Percentiles rank a stretch among this genome's conserved stretches.
phyloP scores from a whole-genome alignment of 192 early-diverging fungal genomes.

The Phlyctochytrium arcticum region DNA sequence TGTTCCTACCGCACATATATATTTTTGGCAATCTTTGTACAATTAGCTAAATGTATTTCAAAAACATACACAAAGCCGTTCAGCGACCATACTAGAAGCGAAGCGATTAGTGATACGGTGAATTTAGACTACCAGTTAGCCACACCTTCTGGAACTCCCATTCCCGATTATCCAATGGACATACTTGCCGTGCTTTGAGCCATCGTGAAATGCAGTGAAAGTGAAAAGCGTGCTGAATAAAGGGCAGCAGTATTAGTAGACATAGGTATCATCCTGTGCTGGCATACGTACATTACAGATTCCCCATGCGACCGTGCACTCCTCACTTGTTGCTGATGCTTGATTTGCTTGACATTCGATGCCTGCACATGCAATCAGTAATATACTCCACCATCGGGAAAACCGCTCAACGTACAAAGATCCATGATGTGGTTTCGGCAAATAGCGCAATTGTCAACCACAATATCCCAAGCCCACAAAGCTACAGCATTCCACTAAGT shows the following conservation, averaged over 20 bases:
- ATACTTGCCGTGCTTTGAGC: conserved; percentile 94
- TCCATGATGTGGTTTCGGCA: conserved; percentile 99
- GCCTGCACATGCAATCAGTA: conserved; percentile 36
- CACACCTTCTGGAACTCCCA: conserved; percentile 94
- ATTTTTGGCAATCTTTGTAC: too few relatives aligned
- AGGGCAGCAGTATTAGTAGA: too few relatives aligned
- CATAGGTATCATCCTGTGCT: too few relatives aligned
- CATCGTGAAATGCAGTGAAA: conserved; percentile 98
- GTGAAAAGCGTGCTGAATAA: conserved; percentile 89
- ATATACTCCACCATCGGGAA: background rate
- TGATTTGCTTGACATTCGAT: conserved; percentile 99
- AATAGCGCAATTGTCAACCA: conserved; percentile 97
- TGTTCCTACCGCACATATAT: too few relatives aligned
- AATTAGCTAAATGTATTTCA: too few relatives aligned
- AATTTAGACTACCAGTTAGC: background rate
- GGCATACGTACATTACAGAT: conserved; percentile 75
- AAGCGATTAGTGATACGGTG: too few relatives aligned
- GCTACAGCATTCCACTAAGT: conserved; percentile 97
- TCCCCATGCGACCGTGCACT: conserved; percentile 97
- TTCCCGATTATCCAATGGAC: conserved; percentile 96
- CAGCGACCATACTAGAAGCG: conserved; percentile 5
- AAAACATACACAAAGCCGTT: too few relatives aligned
- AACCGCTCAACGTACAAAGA: conserved; percentile 62
- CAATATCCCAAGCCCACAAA: conserved; percentile 99
- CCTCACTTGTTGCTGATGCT: conserved; percentile 83